Evolutionary conservation across 257 asterid species (phyloP), one percentile per base, ranked within the genome.

Genomic region (Misopates orontium): DNA sequence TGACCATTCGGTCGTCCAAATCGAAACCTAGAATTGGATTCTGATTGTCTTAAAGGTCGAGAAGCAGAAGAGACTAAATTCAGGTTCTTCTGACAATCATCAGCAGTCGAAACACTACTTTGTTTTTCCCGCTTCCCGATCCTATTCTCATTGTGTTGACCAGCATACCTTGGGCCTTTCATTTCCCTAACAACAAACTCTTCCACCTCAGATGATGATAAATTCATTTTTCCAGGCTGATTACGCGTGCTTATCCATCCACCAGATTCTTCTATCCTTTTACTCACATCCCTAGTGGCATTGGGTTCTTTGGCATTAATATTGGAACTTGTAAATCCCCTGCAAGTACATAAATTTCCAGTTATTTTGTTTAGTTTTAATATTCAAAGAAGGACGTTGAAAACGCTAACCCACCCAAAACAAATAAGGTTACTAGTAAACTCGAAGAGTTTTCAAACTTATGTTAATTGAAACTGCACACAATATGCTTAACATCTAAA

Each of bases 211-310:
- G 72, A 64, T 63, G 72, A 55, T 24, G 77, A 48, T 6, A 63
- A 36, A 48, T 72, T 77, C 48, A 42, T 40, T 56, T 70, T 78
- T 56, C 71, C 73, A 67, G 71, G 70, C 45, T 76, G 79, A 66
- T 74, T 83, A 44, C 61, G 87, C 0, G 83, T 84, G 71, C 73
- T 81, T 78, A 81, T 87, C 91, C 96, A 85, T 41, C 84, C 85
- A 66, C 76, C 72, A 42, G 77, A 55, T 49, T 69, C 85, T n/a
- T 73, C 83, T 67, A 64, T 51, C 67, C 62, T 71, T 73, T 64
- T 67, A 51, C 74, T 57, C 21, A 62, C 54, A 55, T 25, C 73
- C 16, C 55, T 64, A 18, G n/a, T 68, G 66, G 60, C 79, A 77
- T 61, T 49, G 41, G 60, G 67, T 66, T 67, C 84, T 60, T 67